Conservation (phyloP, 306 rosid genomes). For the Crotalaria pallida region DNA sequence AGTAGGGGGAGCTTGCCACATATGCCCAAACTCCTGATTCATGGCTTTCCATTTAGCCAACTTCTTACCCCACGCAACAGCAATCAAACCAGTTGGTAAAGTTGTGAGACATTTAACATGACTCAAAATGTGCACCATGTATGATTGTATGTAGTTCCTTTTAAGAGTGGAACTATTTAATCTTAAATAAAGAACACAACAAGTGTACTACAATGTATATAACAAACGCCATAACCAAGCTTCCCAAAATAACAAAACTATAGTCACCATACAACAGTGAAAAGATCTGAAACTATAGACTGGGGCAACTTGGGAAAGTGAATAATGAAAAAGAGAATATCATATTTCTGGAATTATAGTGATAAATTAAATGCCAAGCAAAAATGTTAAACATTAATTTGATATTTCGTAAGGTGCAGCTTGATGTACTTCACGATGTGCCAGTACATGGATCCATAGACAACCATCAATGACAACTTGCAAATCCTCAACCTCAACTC, state of each 20-base stretch:
- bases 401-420: background rate
- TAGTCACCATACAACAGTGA: background rate
- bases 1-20: no score
- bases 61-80: no score
- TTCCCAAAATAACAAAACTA: background rate
- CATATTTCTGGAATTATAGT: background rate
- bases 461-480: background rate
- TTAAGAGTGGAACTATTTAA: background rate
- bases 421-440: background rate
- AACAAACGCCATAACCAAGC: background rate
- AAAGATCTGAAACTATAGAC: background rate
- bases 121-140: no score
- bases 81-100: no score
- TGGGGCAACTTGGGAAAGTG: background rate
- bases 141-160: no score
- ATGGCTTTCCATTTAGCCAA: no score
- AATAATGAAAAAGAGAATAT: background rate
- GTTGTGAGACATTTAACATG: no score
- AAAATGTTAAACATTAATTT: background rate
- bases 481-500: slow-evolving; percentile 5
- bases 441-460: background rate
- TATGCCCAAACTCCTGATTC: no score
- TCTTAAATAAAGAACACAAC: background rate
- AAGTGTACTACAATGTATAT: background rate
- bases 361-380: background rate